phyloP scores from a whole-genome alignment of 139 green algal genomes.

The Microglena sp. region DNA sequence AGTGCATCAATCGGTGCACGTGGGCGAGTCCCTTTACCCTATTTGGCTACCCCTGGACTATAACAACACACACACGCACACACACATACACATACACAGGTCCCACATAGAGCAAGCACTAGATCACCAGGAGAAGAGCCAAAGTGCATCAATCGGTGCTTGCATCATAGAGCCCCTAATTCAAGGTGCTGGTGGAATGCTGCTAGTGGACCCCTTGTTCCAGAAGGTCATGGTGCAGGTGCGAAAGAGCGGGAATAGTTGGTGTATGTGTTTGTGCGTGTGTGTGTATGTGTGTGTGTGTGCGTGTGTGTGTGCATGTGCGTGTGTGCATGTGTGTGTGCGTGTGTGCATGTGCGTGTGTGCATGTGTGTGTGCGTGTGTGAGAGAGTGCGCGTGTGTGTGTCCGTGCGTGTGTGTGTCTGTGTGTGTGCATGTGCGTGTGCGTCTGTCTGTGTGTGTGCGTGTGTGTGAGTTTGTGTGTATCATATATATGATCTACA shows the following conservation, averaged over 20 bases:
- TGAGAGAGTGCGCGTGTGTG: no score
- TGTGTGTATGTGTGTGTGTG: neutral
- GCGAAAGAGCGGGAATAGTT: neutral
- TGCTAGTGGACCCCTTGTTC: slow-evolving; percentile 84
- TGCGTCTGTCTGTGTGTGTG: no score
- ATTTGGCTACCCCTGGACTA: no score
- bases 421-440: no score
- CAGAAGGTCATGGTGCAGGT: slow-evolving; percentile 62
- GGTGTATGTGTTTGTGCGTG: neutral
- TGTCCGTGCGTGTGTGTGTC: no score
- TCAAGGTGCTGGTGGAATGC: slow-evolving; percentile 92
- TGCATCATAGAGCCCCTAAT: slow-evolving; percentile 79
- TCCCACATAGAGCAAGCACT: slow-evolving; percentile 7
- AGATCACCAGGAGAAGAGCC: neutral
- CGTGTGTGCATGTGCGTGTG: no score
- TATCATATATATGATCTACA: neutral
- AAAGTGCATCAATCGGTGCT: slow-evolving; percentile 24
- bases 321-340: no score
- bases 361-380: no score
- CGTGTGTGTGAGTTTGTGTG: no score
- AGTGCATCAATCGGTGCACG: no score
- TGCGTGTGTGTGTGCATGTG: neutral
- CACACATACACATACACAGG: slow-evolving; percentile 3
- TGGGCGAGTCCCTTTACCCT: no score
- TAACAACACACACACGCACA: neutral